phyloP scores from a whole-genome alignment of 2,329 filamentous ascomycete species.

The Arthrobotrys entomopaga region DNA sequence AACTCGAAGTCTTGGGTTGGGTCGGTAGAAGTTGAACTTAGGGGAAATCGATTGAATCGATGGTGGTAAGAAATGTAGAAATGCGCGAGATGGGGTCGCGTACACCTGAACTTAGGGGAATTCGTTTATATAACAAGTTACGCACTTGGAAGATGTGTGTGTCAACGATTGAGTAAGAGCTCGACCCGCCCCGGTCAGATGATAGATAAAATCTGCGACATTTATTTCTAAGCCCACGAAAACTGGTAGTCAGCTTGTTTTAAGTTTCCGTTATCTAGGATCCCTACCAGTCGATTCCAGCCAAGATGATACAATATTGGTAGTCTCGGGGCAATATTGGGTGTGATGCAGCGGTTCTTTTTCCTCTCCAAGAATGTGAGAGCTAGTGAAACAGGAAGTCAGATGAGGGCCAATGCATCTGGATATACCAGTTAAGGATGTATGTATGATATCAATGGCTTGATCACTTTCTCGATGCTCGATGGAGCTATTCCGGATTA shows the following conservation, averaged over 20 bases:
- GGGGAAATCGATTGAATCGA: conserved; percentile 26
- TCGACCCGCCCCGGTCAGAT: conserved; percentile 46
- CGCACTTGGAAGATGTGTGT: conserved; percentile 52
- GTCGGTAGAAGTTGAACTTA: conserved; percentile 55
- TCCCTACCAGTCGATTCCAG: conserved; percentile 36
- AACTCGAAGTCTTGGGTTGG: conserved; percentile 34
- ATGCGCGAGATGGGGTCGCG: conserved; percentile 43
- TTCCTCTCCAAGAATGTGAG: too few relatives aligned
- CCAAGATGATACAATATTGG: neutral
- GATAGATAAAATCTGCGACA: conserved; percentile 37
- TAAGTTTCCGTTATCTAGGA: conserved; percentile 31
- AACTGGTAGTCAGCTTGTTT: too few relatives aligned
- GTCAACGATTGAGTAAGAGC: conserved; percentile 55
- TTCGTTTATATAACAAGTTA: conserved; percentile 50
- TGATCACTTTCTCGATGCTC: too few relatives aligned
- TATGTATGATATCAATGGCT: too few relatives aligned
- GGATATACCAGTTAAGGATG: too few relatives aligned
- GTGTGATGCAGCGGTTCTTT: neutral
- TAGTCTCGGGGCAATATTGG: neutral
- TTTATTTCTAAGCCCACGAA: conserved; percentile 6
- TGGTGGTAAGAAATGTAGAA: conserved; percentile 3
- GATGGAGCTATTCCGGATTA: too few relatives aligned
- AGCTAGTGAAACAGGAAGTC: too few relatives aligned
- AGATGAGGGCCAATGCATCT: too few relatives aligned
- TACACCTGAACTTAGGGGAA: conserved; percentile 53